A percentile compares a stretch with the other conserved stretches of the same genome.
Evolutionary conservation across 495 filamentous ascomycete genomes (phyloP).

Genomic region (Neurospora sp.): DNA sequence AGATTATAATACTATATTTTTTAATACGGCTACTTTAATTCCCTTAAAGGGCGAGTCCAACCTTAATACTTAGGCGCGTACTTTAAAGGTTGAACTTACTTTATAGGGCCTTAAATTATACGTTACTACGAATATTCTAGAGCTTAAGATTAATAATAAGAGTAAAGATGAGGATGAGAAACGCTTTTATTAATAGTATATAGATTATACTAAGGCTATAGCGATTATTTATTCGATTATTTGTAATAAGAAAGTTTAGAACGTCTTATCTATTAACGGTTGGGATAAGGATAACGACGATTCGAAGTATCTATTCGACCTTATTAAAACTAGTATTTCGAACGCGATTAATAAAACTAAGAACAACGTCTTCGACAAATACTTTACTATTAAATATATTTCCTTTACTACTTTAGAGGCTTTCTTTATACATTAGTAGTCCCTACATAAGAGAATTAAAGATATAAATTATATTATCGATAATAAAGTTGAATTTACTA

Average conservation of each 20-base stretch:
- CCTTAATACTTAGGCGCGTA: too few species aligned
- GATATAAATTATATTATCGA: neutral
- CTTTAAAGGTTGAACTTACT: too few species aligned
- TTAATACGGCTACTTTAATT: too few species aligned
- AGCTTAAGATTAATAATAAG: too few species aligned
- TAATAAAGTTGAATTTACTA: neutral
- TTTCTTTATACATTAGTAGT: neutral
- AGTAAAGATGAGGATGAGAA: too few species aligned
- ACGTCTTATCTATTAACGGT: neutral
- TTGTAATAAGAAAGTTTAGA: neutral
- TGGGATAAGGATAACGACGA: neutral
- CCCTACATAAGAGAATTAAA: neutral
- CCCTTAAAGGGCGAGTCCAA: too few species aligned
- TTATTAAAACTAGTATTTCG: neutral
- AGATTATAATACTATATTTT: too few species aligned
- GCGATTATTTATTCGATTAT: too few species aligned
- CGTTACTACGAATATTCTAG: too few species aligned
- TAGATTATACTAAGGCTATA: too few species aligned
- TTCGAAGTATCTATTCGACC: neutral
- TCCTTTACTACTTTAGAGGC: neutral
- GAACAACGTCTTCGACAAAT: neutral
- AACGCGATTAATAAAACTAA: neutral
- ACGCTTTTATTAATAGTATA: too few species aligned
- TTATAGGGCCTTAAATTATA: too few species aligned
- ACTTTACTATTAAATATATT: neutral